Base-by-base conservation (phyloP, 202 grass and related monocot genomes). In the Digitaria exilis region DNA sequence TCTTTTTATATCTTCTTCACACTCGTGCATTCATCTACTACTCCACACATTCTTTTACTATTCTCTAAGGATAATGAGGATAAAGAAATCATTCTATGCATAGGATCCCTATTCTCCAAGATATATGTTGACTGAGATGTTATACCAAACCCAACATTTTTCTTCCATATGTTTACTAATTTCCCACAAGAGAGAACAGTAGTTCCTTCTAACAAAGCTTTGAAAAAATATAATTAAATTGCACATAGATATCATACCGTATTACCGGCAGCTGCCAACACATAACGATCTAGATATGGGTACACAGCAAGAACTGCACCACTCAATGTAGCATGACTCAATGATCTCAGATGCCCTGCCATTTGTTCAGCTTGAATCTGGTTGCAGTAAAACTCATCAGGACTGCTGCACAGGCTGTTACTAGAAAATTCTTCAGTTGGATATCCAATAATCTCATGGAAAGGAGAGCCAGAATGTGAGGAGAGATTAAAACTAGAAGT, bases 201-300 rank as follows among this genome's bases (percentile, higher is more conserved):
- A 68, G n/a, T 14, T 69, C 77, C 77, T 0, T 26, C 39, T 52
- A 67, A 68, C 8, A 50, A 67, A 12, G 21, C 35, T 78, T 49
- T 79, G 2, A 48, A 1, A 69, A 64, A 44, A 68, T 61, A 66
- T 31, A 89, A 48, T 30, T n/a, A 78, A 90, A 71, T 18, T 37
- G 35, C 25, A 56, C 30, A 32, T 32, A 61, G 73, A 75, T 78
- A 89, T 58, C 92, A 88, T 91, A 98, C 96, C 88, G 72, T 67
- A 85, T 92, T 94, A 89, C 96, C 96, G 81, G 96, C 91, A 86
- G 96, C 89, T 81, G 96, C 96, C 87, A 98, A 83, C 50, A 98
- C 76, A 96, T 94, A 94, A 60, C 85, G 87, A 79, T 98, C 89
- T 34, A 95, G 87, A 90, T 92, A 96, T 46, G 96, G 71, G 69